These are phyloP conservation scores for Boletus rubroflammeus DNA, from an alignment of 768 basidiomycete species.

Conservation along the genomic window DNA sequence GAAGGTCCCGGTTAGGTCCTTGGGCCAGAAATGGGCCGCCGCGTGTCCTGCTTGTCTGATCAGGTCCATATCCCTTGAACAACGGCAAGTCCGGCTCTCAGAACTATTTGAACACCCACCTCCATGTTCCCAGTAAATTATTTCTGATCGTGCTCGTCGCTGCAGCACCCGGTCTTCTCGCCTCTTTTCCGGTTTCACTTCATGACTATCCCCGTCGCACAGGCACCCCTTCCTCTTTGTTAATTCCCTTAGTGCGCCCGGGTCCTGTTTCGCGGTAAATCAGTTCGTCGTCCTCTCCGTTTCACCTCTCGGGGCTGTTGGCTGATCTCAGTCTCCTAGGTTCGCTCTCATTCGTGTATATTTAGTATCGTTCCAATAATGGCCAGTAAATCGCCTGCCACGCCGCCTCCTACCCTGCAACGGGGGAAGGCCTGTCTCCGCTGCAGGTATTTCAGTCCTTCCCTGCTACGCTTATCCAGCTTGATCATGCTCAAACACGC, in stretches of 20 bases:
- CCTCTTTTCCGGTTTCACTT: slow-evolving; percentile 7
- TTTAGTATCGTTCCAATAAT: slow-evolving; percentile 37
- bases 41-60: slow-evolving; percentile 27
- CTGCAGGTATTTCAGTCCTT: slow-evolving; percentile 50
- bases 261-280: slow-evolving; percentile 1
- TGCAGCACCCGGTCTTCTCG: neutral
- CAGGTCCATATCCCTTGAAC: slow-evolving; percentile 26
- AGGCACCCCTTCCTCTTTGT: slow-evolving; percentile 14
- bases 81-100: slow-evolving; percentile 24
- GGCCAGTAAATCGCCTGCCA: slow-evolving; percentile 30
- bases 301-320: neutral
- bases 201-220: slow-evolving; percentile 29
- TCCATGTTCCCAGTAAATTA: slow-evolving; percentile 31
- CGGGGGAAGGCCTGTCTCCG: slow-evolving; percentile 69
- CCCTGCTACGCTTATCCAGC: neutral
- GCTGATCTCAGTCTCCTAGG: slow-evolving; percentile 12
- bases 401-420: slow-evolving; percentile 46
- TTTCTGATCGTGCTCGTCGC: slow-evolving; percentile 20
- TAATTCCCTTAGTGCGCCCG: neutral
- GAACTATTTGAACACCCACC: slow-evolving; percentile 30
- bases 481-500: slow-evolving; percentile 12
- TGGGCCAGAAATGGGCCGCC: slow-evolving; percentile 23
- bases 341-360: slow-evolving; percentile 29
- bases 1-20: slow-evolving; percentile 20
- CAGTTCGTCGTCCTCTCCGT: slow-evolving; percentile 5